Conservation (phyloP, 169 alveolate species). For the Plasmodium cynomolgi region DNA sequence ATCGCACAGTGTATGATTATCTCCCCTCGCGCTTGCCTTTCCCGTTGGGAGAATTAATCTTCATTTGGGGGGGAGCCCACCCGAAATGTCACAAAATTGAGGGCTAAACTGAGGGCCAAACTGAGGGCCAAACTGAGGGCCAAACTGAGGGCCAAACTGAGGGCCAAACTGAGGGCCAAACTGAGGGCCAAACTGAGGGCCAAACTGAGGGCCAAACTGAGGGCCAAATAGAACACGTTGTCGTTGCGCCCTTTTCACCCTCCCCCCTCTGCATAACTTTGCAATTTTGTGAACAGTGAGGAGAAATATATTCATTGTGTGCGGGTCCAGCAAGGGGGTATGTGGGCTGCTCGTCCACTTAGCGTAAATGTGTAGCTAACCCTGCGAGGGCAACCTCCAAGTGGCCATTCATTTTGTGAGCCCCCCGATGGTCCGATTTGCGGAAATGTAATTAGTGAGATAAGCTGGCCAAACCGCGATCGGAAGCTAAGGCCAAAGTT, state of each 20-base stretch:
- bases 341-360: neutral
- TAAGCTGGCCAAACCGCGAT: neutral
- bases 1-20: neutral
- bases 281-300: neutral
- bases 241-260: neutral
- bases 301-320: neutral
- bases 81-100: neutral
- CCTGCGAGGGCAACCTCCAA: neutral
- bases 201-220: neutral
- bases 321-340: neutral
- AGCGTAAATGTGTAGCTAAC: neutral
- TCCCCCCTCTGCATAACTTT: neutral
- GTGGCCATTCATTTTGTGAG: neutral
- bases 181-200: too few species aligned
- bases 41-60: neutral
- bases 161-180: neutral
- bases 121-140: neutral
- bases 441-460: neutral
- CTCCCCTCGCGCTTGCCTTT: neutral
- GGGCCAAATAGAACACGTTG: neutral
- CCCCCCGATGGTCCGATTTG: neutral
- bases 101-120: too few species aligned
- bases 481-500: neutral
- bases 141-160: neutral
- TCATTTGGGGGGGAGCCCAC: neutral